A percentile compares a stretch with the other conserved stretches of the same genome.
Evolutionary conservation across 2,329 filamentous ascomycete species (phyloP).

Genomic region (Acrocalymma vagum): DNA sequence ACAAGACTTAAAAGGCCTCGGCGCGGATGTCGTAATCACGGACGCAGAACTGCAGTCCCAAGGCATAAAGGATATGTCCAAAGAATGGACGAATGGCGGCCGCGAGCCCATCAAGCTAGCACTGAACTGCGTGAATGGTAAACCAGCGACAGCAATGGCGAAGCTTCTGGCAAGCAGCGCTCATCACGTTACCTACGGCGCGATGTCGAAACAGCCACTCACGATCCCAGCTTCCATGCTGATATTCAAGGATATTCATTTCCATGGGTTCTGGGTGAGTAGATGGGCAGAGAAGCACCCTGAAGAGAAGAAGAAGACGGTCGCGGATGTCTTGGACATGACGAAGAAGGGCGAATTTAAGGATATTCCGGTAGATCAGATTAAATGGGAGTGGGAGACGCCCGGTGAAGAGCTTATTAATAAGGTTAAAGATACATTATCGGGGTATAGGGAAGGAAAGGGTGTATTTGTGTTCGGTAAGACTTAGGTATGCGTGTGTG

Average conservation of each 20-base stretch:
- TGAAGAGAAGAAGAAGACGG: slow-evolving; percentile 76
- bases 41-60: slow-evolving; percentile 68
- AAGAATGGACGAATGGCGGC: slow-evolving; percentile 74
- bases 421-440: slow-evolving; percentile 82
- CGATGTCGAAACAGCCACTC: slow-evolving; percentile 90
- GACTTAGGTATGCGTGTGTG: slow-evolving; percentile 26
- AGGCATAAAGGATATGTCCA: slow-evolving; percentile 69
- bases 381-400: slow-evolving; percentile 85
- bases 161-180: slow-evolving; percentile 73
- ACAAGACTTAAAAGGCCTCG: slow-evolving; percentile 66
- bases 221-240: slow-evolving; percentile 81
- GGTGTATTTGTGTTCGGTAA: slow-evolving; percentile 83
- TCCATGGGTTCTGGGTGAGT: slow-evolving; percentile 95
- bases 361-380: slow-evolving; percentile 82
- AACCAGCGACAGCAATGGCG: slow-evolving; percentile 79
- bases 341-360: slow-evolving; percentile 79
- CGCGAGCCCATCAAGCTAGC: slow-evolving; percentile 78
- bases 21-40: slow-evolving; percentile 70
- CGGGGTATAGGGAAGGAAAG: slow-evolving; percentile 87
- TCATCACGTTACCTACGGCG: slow-evolving; percentile 91
- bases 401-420: slow-evolving; percentile 72
- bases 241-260: slow-evolving; percentile 91
- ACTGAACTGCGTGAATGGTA: slow-evolving; percentile 93
- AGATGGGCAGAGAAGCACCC: slow-evolving; percentile 83
- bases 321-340: slow-evolving; percentile 83